Conservation (phyloP, 768 basidiomycete genomes). For the Bullera alba region DNA sequence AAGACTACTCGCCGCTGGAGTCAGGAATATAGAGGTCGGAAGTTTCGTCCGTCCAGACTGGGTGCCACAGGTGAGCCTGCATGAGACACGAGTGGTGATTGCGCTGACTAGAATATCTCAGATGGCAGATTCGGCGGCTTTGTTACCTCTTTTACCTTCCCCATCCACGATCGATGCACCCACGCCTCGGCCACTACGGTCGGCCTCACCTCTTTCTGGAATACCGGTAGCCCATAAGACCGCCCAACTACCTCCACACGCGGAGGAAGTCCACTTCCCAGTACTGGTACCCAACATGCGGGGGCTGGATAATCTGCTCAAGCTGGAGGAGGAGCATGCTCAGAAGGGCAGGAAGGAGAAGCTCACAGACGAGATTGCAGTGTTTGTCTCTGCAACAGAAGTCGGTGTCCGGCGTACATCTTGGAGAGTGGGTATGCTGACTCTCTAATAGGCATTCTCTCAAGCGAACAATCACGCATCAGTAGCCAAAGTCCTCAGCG, state of each 20-base stretch:
- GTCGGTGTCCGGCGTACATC: slow-evolving; percentile 1
- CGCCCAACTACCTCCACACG: neutral
- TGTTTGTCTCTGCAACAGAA: slow-evolving; percentile 85
- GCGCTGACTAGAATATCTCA: slow-evolving; percentile 19
- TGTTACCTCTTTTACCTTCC: slow-evolving; percentile 44
- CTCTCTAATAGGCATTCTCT: slow-evolving; percentile 52
- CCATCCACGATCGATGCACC: neutral
- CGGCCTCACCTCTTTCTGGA: slow-evolving; percentile 7
- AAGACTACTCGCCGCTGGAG: slow-evolving; percentile 62
- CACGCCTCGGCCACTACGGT: neutral
- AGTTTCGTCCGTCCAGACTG: slow-evolving; percentile 90
- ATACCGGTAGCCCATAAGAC: neutral
- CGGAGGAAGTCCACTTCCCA: slow-evolving; percentile 58
- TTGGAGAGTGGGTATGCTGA: neutral
- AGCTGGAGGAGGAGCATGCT: slow-evolving; percentile 52
- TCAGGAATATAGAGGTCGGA: slow-evolving; percentile 68
- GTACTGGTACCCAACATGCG: slow-evolving; percentile 75
- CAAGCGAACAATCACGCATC: slow-evolving; percentile 76
- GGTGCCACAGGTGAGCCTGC: slow-evolving; percentile 68
- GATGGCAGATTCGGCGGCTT: neutral
- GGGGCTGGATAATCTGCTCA: slow-evolving; percentile 63
- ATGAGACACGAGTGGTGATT: slow-evolving; percentile 46
- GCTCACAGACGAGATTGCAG: slow-evolving; percentile 71
- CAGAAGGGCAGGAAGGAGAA: slow-evolving; percentile 46
- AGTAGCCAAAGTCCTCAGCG: slow-evolving; percentile 61